Conservation (phyloP, 768 basidiomycete species). For the Mycena maculata region DNA sequence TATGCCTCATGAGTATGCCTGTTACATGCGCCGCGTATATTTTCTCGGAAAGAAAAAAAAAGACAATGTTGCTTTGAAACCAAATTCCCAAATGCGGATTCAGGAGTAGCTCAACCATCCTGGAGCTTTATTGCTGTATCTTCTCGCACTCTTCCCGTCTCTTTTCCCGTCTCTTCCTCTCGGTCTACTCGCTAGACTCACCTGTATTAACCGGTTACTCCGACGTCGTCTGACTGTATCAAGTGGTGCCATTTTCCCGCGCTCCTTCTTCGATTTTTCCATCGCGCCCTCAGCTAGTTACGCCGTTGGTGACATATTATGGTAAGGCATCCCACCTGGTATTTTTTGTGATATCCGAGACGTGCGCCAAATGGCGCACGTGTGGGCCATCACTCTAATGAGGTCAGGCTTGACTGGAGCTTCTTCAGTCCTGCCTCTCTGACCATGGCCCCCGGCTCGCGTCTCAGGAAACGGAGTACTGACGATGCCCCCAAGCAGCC, state of each 20-base stretch:
- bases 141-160: not conserved
- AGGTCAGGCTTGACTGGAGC: slow-evolving; percentile 40
- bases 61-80: too few species aligned
- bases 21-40: slow-evolving; percentile 7
- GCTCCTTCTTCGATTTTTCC: slow-evolving; percentile 7
- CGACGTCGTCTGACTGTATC: slow-evolving; percentile 1
- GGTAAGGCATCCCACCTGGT: slow-evolving; percentile 14
- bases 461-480: slow-evolving; percentile 56
- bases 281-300: not conserved
- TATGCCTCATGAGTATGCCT: slow-evolving; percentile 25
- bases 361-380: slow-evolving; percentile 15
- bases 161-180: not conserved
- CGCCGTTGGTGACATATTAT: slow-evolving; percentile 6
- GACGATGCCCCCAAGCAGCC: slow-evolving; percentile 57
- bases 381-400: slow-evolving; percentile 33
- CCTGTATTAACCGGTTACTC: not conserved
- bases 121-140: too few species aligned
- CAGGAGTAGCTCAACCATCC: too few species aligned
- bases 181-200: not conserved
- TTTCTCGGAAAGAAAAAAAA: not conserved
- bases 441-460: slow-evolving; percentile 60
- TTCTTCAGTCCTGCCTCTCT: slow-evolving; percentile 34
- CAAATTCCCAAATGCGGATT: too few species aligned
- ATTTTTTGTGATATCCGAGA: not conserved
- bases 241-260: slow-evolving; percentile 23